Evolutionary conservation across 2,329 filamentous ascomycete genomes (phyloP), one percentile per base, ranked within the genome.

Genomic region (Neofusicoccum cordaticola): DNA sequence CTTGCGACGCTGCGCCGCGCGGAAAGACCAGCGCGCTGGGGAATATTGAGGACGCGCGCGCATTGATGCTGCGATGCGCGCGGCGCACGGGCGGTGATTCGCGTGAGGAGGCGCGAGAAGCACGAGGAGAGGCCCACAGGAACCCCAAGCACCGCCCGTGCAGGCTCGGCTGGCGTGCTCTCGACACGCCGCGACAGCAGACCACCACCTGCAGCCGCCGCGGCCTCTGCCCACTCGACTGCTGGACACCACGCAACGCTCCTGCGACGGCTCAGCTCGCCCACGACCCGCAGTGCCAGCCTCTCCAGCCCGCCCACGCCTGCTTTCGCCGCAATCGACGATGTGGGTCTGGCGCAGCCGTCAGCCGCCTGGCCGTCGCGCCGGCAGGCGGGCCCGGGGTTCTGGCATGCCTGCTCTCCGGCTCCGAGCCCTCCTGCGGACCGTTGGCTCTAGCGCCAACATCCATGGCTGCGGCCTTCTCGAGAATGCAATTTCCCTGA

Each of bases 401-500:
- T 5, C 27, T 31, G 27, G 27, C 27, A 31, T 31, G 27, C 27
- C 27, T 31, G 13, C 58, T 62, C 45, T 39, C 37, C 37, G 37
- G 3, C 27, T 31, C 17, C 27, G 42, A 17, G 58, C 44, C 42
- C 60, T 37, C 45, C 37, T 52, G 60, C 61, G 47, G 47, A 42
- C 61, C 61, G 61, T 53, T 52, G 61, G 61, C 47, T 42, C 48
- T 63, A 63, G 61, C 48, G 47, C 47, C 39, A 15, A 27, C 48
- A 48, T 45, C 53, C 53, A 58, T 56, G 61, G 37, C 37, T 27
- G 34, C 58, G 17, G 19, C 44, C 45, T 19, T 41, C n/a, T 51
- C 37, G 45, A 56, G 61, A 63, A 51, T 63, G 61, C 61, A 63
- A 63, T 63, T 63, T 63, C 61, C 61, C 61, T 50, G 22, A 42